Evolutionary conservation across 805 yeast species (phyloP).

Genomic region (Kodamaea nitidulidarum): DNA sequence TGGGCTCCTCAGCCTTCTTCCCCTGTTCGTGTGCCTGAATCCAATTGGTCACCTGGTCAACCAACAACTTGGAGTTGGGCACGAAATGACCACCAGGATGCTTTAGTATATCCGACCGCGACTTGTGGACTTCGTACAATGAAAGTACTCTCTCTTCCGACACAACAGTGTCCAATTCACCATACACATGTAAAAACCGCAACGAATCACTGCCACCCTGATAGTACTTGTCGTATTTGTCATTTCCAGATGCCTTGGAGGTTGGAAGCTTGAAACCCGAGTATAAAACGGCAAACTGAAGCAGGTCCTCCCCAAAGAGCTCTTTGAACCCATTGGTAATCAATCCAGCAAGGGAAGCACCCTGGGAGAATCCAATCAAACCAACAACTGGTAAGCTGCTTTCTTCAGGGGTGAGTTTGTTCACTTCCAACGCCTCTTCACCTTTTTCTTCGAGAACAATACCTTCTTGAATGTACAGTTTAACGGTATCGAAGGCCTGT

Average conservation of each 20-base stretch:
- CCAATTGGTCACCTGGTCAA: conserved; percentile 41
- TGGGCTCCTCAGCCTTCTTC: conserved; percentile 8
- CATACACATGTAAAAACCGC: conserved; percentile 66
- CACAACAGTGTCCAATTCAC: conserved; percentile 85
- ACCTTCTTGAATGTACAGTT: conserved; percentile 50
- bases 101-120: conserved; percentile 54
- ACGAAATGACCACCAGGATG: conserved; percentile 98
- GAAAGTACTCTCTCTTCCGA: conserved; percentile 64
- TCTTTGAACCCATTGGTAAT: conserved; percentile 56
- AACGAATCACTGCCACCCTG: conserved; percentile 21
- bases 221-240: conserved; percentile 22
- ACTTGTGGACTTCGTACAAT: conserved; percentile 41
- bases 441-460: conserved; percentile 35
- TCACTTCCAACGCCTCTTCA: conserved; percentile 13
- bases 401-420: conserved; percentile 13
- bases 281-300: conserved; percentile 73
- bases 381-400: conserved; percentile 69
- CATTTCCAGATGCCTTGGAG: conserved; percentile 21
- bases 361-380: conserved; percentile 88
- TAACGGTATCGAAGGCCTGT: conserved; percentile 46
- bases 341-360: conserved; percentile 82
- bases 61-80: conserved; percentile 67
- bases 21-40: conserved; percentile 19
- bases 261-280: conserved; percentile 54
- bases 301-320: conserved; percentile 37